A percentile compares a stretch with the other conserved stretches of the same genome.
Evolutionary conservation across 768 basidiomycete species (phyloP).

Genomic region (Floccularia luteovirens): DNA sequence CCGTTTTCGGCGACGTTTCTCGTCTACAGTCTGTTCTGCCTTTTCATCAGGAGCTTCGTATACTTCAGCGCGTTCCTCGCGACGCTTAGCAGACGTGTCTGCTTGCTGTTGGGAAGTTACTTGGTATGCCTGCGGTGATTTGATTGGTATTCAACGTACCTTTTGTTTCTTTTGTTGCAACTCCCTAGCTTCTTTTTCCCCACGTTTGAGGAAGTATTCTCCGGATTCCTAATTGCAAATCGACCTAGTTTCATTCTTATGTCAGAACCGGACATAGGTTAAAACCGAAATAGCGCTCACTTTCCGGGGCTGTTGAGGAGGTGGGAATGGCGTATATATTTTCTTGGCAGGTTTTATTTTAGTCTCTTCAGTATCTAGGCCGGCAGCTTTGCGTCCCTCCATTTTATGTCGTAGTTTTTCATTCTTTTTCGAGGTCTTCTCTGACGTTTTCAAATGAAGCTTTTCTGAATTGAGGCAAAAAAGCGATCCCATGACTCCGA

Average conservation of each 20-base stretch:
- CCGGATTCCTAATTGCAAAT: constrained; percentile 93
- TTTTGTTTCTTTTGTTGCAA: constrained; percentile 68
- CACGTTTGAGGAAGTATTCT: constrained; percentile 94
- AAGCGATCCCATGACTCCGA: constrained; percentile 96
- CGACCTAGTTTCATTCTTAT: constrained; percentile 52
- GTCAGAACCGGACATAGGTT: neutral
- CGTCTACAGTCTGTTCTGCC: constrained; percentile 65
- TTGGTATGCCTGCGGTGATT: constrained; percentile 4
- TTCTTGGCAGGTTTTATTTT: constrained; percentile 62
- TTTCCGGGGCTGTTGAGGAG: constrained; percentile 89
- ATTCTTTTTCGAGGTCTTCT: constrained; percentile 91
- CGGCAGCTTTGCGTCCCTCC: constrained; percentile 61
- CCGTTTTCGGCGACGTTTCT: constrained; percentile 58
- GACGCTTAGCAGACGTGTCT: constrained; percentile 60
- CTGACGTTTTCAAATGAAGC: constrained; percentile 87
- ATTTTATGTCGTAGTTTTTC: constrained; percentile 54
- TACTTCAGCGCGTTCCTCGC: constrained; percentile 76
- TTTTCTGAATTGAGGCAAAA: constrained; percentile 92
- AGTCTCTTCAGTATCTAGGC: constrained; percentile 40
- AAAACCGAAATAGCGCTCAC: constrained; percentile 26
- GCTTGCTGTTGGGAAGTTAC: constrained; percentile 52
- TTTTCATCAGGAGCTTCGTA: constrained; percentile 85
- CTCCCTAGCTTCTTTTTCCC: constrained; percentile 78
- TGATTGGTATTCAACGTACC: constrained; percentile 28
- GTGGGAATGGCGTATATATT: constrained; percentile 97